Base-by-base conservation (phyloP, 371 early-diverging fungal genomes). In the Haplosporangium sp. region DNA sequence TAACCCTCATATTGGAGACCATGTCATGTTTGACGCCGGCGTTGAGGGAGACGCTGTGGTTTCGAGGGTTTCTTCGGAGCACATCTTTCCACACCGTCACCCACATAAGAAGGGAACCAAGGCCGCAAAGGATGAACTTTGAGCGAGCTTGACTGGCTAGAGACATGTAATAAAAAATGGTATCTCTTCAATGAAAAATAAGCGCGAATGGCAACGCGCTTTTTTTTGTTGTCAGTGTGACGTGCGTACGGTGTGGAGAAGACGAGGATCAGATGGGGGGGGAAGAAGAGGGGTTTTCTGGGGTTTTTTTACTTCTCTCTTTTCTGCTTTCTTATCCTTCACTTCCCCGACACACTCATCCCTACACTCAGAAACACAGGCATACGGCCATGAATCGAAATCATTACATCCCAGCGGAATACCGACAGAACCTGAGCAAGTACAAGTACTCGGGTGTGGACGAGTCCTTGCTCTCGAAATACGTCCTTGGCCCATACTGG, bases 401-500 rank as follows among this genome's bases (percentile, higher is more conserved):
- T 50, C 71, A 60, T 13, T 81, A 75, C 53, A 87, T 89, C 59
- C 84, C 86, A 18, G 74, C 84, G 45, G 74, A 85, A 58, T 83
- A 85, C 69, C 80, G 90, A 68, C 67, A 81, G 41, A 93, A 93
- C 76, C 76, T 98, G 71, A 89, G 86, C 60, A 87, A 85, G 48
- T 96, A 97, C 86, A 87, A 90, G 75, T 97, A 95, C 85, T 86
- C 86, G 61, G 92, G 92, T 41, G 88, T 91, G 7, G 97, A 97
- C 86, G 92, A 96, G 80, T 96, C 97, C 11, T 87, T 97, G 16
- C 81, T 99, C 13, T 92, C 95, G 40, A 91, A 91, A 61, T 93
- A 95, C 80, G 86, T 98, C 54, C 86, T 97, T 63, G 85, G 87
- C 18, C 93, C 91, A 66, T 98, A 98, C 85, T 98, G 97, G 96